phyloP scores from a whole-genome alignment of 2,329 filamentous ascomycete genomes.

The Colletotrichum sidae region DNA sequence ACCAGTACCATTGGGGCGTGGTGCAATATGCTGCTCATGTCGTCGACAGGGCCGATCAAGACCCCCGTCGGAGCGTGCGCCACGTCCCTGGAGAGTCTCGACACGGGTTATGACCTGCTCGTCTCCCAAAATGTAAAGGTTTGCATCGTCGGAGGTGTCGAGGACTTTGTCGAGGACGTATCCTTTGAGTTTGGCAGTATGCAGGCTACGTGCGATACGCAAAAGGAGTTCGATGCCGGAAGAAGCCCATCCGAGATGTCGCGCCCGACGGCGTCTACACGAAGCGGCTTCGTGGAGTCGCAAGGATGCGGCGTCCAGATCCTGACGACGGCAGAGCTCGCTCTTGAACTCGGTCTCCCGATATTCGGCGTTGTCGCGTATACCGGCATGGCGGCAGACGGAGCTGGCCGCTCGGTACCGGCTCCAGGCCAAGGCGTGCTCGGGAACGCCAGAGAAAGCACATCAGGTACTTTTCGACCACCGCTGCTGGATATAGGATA shows the following conservation, averaged over 20 bases:
- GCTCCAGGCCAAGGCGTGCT: constrained; percentile 52
- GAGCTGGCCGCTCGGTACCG: constrained; percentile 50
- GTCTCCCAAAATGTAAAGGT: constrained; percentile 44
- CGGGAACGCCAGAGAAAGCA: constrained; percentile 60
- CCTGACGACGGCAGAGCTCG: constrained; percentile 46
- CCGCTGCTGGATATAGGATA: constrained; percentile 98
- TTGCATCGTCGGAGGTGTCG: constrained; percentile 49
- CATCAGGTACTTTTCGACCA: constrained; percentile 79
- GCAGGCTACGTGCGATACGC: constrained; percentile 49
- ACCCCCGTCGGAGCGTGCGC: constrained; percentile 53
- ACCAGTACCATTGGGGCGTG: constrained; percentile 50
- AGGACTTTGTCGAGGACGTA: constrained; percentile 47
- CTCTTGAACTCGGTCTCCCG: constrained; percentile 49
- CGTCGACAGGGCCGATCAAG: constrained; percentile 47
- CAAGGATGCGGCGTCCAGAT: constrained; percentile 51
- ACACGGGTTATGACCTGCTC: constrained; percentile 49
- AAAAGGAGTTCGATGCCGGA: constrained; percentile 43
- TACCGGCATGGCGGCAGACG: constrained; percentile 48
- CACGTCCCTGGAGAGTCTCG: constrained; percentile 50
- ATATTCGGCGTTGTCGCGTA: constrained; percentile 49
- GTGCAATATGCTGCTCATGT: constrained; percentile 57
- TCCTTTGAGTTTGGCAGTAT: constrained; percentile 49
- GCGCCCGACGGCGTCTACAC: constrained; percentile 46
- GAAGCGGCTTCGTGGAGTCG: constrained; percentile 51
- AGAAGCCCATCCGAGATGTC: constrained; percentile 48